These are phyloP conservation scores for Fraxinus albicans DNA, from an alignment of 305 asterid species.

Conservation along the genomic window DNA sequence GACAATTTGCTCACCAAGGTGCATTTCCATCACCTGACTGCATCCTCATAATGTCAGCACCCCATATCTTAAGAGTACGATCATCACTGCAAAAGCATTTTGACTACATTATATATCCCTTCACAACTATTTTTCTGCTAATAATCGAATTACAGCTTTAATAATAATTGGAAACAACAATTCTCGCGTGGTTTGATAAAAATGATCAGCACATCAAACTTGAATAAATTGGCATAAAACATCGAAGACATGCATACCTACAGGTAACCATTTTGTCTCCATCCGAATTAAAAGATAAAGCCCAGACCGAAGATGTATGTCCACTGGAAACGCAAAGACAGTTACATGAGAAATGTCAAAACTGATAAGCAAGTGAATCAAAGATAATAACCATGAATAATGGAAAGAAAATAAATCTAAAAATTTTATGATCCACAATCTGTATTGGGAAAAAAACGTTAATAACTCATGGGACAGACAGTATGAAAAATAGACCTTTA, in stretches of 20 bases:
- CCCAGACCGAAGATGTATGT: constrained; percentile 42
- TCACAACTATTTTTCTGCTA: constrained; percentile 9
- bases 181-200: background rate
- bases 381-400: background rate
- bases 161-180: background rate
- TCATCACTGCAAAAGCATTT: constrained; percentile 40
- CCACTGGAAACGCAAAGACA: constrained; percentile 30
- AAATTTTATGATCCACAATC: background rate
- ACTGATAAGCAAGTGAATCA: background rate
- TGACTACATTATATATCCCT: constrained; percentile 18
- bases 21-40: constrained; percentile 32
- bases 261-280: constrained; percentile 49
- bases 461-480: background rate
- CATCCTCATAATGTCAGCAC: constrained; percentile 21
- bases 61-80: constrained; percentile 49
- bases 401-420: background rate
- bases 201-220: background rate
- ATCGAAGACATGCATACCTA: constrained; percentile 31
- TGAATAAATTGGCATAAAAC: constrained; percentile 1
- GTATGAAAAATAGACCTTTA: background rate
- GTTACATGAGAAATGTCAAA: background rate
- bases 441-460: background rate
- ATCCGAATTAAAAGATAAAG: constrained; percentile 30
- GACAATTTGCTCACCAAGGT: constrained; percentile 64
- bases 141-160: background rate